Evolutionary conservation across 768 basidiomycete genomes (phyloP), one percentile per base, ranked within the genome.

Genomic region (Dioszegia crocea): DNA sequence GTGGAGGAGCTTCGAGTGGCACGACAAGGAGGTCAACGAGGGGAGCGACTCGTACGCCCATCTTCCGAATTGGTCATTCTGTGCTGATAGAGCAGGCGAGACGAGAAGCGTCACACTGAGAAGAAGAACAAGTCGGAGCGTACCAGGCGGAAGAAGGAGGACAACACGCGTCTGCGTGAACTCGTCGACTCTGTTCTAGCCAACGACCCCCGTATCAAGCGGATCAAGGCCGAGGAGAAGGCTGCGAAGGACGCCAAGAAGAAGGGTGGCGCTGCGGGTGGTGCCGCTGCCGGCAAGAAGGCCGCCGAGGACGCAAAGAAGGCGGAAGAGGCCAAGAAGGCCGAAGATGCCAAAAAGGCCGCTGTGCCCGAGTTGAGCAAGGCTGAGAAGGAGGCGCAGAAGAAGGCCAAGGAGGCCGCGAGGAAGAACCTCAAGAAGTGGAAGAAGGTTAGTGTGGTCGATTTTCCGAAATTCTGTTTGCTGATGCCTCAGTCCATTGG

Each of bases 41-140:
- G 94, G 94, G 11, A 90, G 88, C 62, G 94, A 98, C 76, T 89
- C 83, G 91, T 91, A 52, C 64, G 86, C 81, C 27, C 11, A 21
- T n/a, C 24, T 5, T 6, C 53, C 11, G 64, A 92, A 11, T 39
- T 4, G 12, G 47, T 8, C 16, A 17, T 6, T 43, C n/a, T n/a
- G n/a, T 17, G 55, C 54, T 58, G 38, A 58, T 26, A 3, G 2
- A 11, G 39, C 66, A 93, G 91, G 74, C 94, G 94, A 57, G 94
- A 98, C 77, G 94, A 99, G 78, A 98, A 98, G 80, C 88, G 94
- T 29, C 96, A 93, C 80, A 92, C 91, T 17, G 94, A 98, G 80
- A 98, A 97, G 83, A 99, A 99, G 83, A 99, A 99, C 85, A 97
- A 96, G 79, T 79, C 89, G 4, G 94, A 99, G 79, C 91, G 94